Evolutionary conservation across 495 filamentous ascomycete species (phyloP).

Genomic region (Penicillium verhagenii): DNA sequence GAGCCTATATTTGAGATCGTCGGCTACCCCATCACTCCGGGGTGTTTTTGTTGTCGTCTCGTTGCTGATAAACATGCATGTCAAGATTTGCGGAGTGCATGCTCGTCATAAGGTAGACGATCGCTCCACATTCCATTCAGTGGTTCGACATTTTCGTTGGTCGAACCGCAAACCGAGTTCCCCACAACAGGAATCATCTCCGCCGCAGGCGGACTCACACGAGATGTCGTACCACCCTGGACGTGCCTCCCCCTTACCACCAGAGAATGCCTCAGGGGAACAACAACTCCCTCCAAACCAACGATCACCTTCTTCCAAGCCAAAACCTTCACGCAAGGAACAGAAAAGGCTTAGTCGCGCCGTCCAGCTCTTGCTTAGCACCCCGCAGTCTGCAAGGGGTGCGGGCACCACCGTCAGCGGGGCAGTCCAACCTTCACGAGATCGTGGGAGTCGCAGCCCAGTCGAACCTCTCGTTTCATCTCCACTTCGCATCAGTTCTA

Average conservation of each 20-base stretch:
- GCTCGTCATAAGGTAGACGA: slow-evolving; percentile 19
- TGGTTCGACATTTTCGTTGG: slow-evolving; percentile 16
- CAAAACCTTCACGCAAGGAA: background rate
- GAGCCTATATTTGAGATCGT: background rate
- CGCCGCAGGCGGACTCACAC: slow-evolving; percentile 29
- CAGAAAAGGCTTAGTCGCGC: slow-evolving; percentile 14
- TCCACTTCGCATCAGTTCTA: slow-evolving; percentile 24
- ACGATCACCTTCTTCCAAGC: background rate
- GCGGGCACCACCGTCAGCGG: slow-evolving; percentile 35
- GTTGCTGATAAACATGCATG: background rate
- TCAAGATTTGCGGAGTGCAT: slow-evolving; percentile 9
- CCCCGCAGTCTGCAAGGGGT: slow-evolving; percentile 43
- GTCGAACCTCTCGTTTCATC: slow-evolving; percentile 26
- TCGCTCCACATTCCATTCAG: slow-evolving; percentile 27
- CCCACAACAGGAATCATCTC: slow-evolving; percentile 25
- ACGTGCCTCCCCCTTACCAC: slow-evolving; percentile 47
- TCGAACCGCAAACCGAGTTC: slow-evolving; percentile 16
- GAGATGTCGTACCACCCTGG: slow-evolving; percentile 29
- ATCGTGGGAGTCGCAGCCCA: slow-evolving; percentile 15
- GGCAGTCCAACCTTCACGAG: slow-evolving; percentile 19
- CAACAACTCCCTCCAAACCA: slow-evolving; percentile 53
- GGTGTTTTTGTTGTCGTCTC: background rate
- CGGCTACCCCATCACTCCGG: background rate
- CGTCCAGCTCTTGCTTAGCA: slow-evolving; percentile 17
- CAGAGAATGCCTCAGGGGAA: slow-evolving; percentile 41